Base-by-base conservation (phyloP, 257 asterid species). In the Orobanche coerulescens region DNA sequence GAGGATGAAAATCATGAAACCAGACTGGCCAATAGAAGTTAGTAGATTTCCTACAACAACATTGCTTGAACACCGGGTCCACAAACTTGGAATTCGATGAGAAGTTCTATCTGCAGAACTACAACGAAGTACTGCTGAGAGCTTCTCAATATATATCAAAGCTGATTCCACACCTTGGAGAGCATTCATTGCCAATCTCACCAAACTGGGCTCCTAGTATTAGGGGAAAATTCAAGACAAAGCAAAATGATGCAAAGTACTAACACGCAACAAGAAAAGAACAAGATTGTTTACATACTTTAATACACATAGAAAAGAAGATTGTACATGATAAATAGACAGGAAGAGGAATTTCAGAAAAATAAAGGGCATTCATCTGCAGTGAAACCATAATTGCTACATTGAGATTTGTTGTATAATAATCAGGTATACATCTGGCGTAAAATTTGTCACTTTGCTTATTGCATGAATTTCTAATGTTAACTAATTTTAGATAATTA, bases 151-250 rank as follows among this genome's bases (percentile, higher is more conserved):
- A 61, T 95, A 72, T 65, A 70, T 75, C 62, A 93, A 74, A 73
- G 94, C 84, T 18, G 97, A 82, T 76, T 93, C 96, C 49, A 77
- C 81, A 56, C 98, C 97, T 65, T 86, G 92, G 54, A 89, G 76
- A 68, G 97, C 95, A 81, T 81, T 83, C 95, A 89, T 76, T 53
- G 83, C 84, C 81, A 93, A 73, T 67, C 92, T 80, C 79, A 88
- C 97, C 85, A 93, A 79, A 76, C 94, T 83, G 56, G 91, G 75
- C 81, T 93, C 98, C 98, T 86, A 76, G 28, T 78, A 69, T 48
- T 58, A 67, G 16, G 33, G 64, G 54, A 71, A 19, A 28, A 62
- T 65, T 63, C 37, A 57, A 58, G 53, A 58, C 37, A 67, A 71
- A 15, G 16, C 40, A 63, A 71, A 42, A 1, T 44, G 39, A 40